These are phyloP conservation scores for Pseudogymnoascus sp. DNA, from an alignment of 2,329 filamentous ascomycete species.

Conservation along the genomic window DNA sequence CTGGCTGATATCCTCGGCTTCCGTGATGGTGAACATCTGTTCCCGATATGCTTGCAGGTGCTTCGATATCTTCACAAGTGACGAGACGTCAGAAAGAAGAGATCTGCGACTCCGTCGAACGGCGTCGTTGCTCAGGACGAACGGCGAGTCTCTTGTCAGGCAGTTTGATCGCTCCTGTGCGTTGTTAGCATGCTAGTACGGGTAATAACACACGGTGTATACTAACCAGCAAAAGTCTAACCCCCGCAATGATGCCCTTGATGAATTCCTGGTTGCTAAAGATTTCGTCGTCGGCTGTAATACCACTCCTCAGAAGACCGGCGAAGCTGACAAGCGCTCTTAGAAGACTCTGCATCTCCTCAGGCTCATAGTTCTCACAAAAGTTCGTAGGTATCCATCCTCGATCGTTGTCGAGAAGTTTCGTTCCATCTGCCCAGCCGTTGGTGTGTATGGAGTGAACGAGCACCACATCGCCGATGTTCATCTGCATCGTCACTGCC, in stretches of 20 bases:
- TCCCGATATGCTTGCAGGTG: conserved; percentile 56
- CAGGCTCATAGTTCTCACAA: conserved; percentile 87
- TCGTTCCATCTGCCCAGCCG: conserved; percentile 94
- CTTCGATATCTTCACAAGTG: conserved; percentile 83
- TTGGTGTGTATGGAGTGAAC: conserved; percentile 97
- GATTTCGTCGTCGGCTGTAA: conserved; percentile 64
- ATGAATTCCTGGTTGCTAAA: conserved; percentile 92
- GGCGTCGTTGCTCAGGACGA: conserved; percentile 66
- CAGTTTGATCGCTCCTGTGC: conserved; percentile 77
- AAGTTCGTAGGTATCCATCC: conserved; percentile 99
- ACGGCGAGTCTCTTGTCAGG: conserved; percentile 68
- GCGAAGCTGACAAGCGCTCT: conserved; percentile 85
- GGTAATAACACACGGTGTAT: not conserved
- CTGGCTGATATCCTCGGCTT: conserved; percentile 50
- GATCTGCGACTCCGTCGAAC: conserved; percentile 78
- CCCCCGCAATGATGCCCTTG: conserved; percentile 86
- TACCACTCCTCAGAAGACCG: conserved; percentile 76
- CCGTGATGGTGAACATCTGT: conserved; percentile 39
- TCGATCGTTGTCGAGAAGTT: conserved; percentile 74
- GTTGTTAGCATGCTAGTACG: conserved; percentile 13
- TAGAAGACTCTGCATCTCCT: conserved; percentile 75
- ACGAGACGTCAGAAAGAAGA: conserved; percentile 79
- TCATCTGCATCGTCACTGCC: conserved; percentile 80
- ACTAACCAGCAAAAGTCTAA: conserved; percentile 79
- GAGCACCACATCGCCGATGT: conserved; percentile 84